phyloP scores from a whole-genome alignment of 1,139 yeast species.

The Diutina scorzettiae region DNA sequence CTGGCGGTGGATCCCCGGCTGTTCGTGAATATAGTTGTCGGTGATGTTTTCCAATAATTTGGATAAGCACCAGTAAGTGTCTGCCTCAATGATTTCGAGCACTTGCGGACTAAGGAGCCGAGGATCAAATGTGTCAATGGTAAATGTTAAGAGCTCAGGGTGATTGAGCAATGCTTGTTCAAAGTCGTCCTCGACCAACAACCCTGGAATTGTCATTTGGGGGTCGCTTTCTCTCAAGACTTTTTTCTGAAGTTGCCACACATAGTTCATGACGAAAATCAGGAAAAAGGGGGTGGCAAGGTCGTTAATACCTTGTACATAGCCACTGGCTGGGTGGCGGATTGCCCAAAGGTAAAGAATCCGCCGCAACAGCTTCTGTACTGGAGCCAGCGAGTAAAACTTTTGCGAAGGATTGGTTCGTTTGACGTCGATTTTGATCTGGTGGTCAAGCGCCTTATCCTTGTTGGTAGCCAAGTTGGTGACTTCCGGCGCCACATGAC shows the following conservation, averaged over 20 bases:
- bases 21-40: slow-evolving; percentile 94
- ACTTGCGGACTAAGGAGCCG: slow-evolving; percentile 37
- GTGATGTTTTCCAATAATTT: slow-evolving; percentile 86
- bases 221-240: slow-evolving; percentile 11
- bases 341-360: slow-evolving; percentile 91
- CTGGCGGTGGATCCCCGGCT: slow-evolving; percentile 92
- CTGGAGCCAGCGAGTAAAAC: slow-evolving; percentile 54
- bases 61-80: slow-evolving; percentile 92
- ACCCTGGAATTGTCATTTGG: slow-evolving; percentile 24
- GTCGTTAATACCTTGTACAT: slow-evolving; percentile 98
- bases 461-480: slow-evolving; percentile 19
- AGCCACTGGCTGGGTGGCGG: slow-evolving; percentile 96
- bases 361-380: slow-evolving; percentile 70
- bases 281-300: slow-evolving; percentile 90
- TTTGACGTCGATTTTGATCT: slow-evolving; percentile 88
- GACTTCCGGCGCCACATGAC: slow-evolving; percentile 4
- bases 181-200: slow-evolving; percentile 17
- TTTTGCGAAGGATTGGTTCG: slow-evolving; percentile 83
- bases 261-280: slow-evolving; percentile 65
- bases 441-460: slow-evolving; percentile 88
- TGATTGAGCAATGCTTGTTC: slow-evolving; percentile 21
- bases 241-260: slow-evolving; percentile 32
- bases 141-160: slow-evolving; percentile 15
- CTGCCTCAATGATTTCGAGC: slow-evolving; percentile 59
- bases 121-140: slow-evolving; percentile 47